Base-by-base conservation (phyloP, 768 basidiomycete genomes). In the Mycena polygramma region DNA sequence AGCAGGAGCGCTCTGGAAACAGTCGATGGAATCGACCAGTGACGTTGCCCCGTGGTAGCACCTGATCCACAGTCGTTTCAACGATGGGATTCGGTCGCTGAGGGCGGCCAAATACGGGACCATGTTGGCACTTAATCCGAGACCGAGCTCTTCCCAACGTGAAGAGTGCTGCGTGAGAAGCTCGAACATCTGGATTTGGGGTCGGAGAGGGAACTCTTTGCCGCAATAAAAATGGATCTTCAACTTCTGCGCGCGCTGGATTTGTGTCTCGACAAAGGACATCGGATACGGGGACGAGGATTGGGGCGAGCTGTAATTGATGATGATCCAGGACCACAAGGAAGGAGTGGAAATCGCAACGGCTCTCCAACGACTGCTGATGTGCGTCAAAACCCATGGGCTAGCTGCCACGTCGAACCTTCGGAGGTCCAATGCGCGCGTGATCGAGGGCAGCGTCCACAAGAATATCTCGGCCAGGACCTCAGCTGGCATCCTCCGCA, bases 111-210 rank as follows among this genome's bases (percentile, higher is more conserved):
- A 62, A 30, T 7, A 49, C 8, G 60, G 60, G 8, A 39, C 8
- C 5, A 62, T 6, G 19, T 10, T 9, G 2, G 60, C 19, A 14
- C 46, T 49, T 14, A 62, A 51, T 22, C 30, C 20, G 2, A 62
- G 20, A 19, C 20, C 15, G 30, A 62, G 60, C 36, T 37, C 17
- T n/a, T 62, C 60, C 45, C 60, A 62, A 1, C 4, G 60, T 4
- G 46, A 35, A 8, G 46, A 13, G 30, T 36, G 60, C 8, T 17
- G 2, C 14, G 30, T 17, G 13, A 62, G 43, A n/a, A 9, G 14
- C 19, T 51, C n/a, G 46, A 62, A 62, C 9, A 51, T 35, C 30
- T 62, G 46, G 36, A 35, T n/a, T 51, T 62, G 60, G 20, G 60
- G 46, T 26, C 17, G 22, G 1, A 30, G 6, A 10, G 49, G 30